Conservation (phyloP, 2,329 filamentous ascomycete genomes). For the Dactylellina leptospora region DNA sequence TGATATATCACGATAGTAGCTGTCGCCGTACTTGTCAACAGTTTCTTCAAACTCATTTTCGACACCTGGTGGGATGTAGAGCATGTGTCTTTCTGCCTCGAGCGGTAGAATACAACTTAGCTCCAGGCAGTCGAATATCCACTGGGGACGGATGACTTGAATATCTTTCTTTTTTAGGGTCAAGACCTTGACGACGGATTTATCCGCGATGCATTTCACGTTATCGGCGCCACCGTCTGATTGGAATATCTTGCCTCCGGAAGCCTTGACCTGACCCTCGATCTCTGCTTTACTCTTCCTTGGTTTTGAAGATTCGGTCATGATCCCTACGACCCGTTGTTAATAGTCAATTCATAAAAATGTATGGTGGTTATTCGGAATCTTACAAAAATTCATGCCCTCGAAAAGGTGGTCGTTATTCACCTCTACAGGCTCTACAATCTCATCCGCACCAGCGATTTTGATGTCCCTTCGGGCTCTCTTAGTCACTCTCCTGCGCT, state of each 20-base stretch:
- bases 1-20: slow-evolving; percentile 76
- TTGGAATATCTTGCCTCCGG: slow-evolving; percentile 83
- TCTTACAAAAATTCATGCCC: slow-evolving; percentile 55
- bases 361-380: not conserved
- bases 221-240: slow-evolving; percentile 70
- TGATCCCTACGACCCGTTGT: slow-evolving; percentile 65
- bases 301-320: slow-evolving; percentile 77
- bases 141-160: slow-evolving; percentile 79
- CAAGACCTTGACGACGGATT: slow-evolving; percentile 79
- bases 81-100: slow-evolving; percentile 64
- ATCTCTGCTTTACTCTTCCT: slow-evolving; percentile 81
- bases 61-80: slow-evolving; percentile 77
- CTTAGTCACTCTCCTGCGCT: slow-evolving; percentile 70
- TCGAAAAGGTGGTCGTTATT: slow-evolving; percentile 55
- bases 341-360: not conserved
- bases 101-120: slow-evolving; percentile 70
- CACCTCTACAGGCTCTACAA: slow-evolving; percentile 61
- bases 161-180: slow-evolving; percentile 74
- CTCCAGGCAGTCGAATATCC: slow-evolving; percentile 83
- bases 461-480: slow-evolving; percentile 74
- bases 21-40: slow-evolving; percentile 81
- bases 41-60: slow-evolving; percentile 68
- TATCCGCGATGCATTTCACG: slow-evolving; percentile 81
- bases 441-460: slow-evolving; percentile 74
- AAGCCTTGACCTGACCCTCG: slow-evolving; percentile 80